Conservation (phyloP, 352 stramenopile genomes). For the Phytophthora chlamydospora region DNA sequence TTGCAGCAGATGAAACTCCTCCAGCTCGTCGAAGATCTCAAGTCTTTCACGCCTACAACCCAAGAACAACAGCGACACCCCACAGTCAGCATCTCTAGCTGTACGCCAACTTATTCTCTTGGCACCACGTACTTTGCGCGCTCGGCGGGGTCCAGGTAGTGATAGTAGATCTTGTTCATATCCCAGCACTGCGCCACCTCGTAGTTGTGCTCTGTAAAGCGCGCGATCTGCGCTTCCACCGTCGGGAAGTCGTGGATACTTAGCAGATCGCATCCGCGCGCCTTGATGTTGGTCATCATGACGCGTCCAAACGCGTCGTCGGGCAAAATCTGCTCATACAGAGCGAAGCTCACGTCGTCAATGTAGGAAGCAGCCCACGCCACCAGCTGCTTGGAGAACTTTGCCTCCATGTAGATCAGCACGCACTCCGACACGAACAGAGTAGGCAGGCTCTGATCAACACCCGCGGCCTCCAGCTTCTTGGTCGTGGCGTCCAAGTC, state of each 20-base stretch:
- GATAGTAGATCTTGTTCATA: constrained; percentile 94
- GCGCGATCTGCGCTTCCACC: constrained; percentile 69
- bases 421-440: constrained; percentile 93
- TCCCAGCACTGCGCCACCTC: constrained; percentile 80
- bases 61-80: constrained; percentile 4
- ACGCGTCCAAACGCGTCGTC: constrained; percentile 90
- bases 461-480: constrained; percentile 66
- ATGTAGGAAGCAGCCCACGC: constrained; percentile 75
- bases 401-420: constrained; percentile 92
- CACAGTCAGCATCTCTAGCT: neutral
- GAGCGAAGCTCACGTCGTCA: constrained; percentile 72
- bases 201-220: constrained; percentile 78
- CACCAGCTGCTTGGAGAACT: constrained; percentile 77
- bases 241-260: constrained; percentile 86
- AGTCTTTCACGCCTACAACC: constrained; percentile 76
- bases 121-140: constrained; percentile 60
- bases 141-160: constrained; percentile 76
- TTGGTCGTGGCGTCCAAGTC: constrained; percentile 55
- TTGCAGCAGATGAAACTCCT: constrained; percentile 93
- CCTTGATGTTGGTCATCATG: constrained; percentile 93
- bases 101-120: neutral
- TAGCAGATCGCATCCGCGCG: constrained; percentile 87
- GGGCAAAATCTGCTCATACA: constrained; percentile 93
- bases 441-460: constrained; percentile 57
- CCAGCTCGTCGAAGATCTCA: constrained; percentile 93